A percentile compares a stretch with the other conserved stretches of the same genome.
phyloP scores from a whole-genome alignment of 2,329 filamentous ascomycete species.

The Canariomyces notabilis region DNA sequence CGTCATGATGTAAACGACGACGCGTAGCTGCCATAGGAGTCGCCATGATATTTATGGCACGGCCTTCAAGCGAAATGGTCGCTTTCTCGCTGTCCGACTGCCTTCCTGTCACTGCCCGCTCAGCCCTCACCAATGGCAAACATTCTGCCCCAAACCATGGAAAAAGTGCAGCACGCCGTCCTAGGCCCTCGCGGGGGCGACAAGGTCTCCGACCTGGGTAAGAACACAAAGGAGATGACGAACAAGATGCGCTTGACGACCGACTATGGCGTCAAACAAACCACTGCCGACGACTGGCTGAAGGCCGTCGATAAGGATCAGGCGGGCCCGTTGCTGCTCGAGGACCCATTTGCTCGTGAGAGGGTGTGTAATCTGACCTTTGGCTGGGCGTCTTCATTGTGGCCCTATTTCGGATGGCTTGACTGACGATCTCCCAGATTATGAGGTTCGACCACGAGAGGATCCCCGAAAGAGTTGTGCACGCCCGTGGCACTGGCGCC shows the following conservation, averaged over 20 bases:
- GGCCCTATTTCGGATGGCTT: neutral
- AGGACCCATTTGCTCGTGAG: conserved; percentile 68
- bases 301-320: conserved; percentile 56
- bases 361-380: conserved; percentile 45
- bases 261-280: conserved; percentile 70
- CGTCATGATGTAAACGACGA: neutral
- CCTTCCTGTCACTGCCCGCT: conserved; percentile 12
- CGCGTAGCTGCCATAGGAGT: too few species aligned
- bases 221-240: conserved; percentile 54
- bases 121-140: conserved; percentile 6
- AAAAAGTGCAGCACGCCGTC: conserved; percentile 36
- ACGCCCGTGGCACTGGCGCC: conserved; percentile 30
- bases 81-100: neutral
- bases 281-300: conserved; percentile 74
- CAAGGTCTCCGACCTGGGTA: conserved; percentile 59
- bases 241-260: conserved; percentile 61
- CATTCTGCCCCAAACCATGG: conserved; percentile 28
- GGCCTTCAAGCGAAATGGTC: neutral
- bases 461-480: conserved; percentile 32
- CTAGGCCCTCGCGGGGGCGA: conserved; percentile 38
- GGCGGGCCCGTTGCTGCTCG: conserved; percentile 62
- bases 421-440: conserved; percentile 46
- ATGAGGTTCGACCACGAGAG: conserved; percentile 65
- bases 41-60: neutral
- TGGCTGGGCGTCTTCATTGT: neutral